Evolutionary conservation across 2,329 filamentous ascomycete genomes (phyloP).

Genomic region (Malbranchea cinnamomea): DNA sequence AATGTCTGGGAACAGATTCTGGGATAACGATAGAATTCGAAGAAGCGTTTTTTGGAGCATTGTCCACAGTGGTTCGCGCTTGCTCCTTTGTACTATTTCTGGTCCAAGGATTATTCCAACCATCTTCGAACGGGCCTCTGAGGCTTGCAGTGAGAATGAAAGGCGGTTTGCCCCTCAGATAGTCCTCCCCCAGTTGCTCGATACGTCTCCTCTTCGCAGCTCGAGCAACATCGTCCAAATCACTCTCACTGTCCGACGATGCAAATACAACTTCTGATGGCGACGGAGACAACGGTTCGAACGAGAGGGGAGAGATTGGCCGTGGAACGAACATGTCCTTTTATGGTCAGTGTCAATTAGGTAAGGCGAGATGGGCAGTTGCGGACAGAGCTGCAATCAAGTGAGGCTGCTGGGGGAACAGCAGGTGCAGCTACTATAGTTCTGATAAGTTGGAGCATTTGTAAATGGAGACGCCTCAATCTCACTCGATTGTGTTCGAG

Average conservation of each 20-base stretch:
- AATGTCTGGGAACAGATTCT: too few species aligned
- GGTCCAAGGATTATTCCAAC: slow-evolving; percentile 35
- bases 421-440: slow-evolving; percentile 5
- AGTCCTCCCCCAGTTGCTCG: slow-evolving; percentile 26
- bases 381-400: too few species aligned
- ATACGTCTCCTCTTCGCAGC: slow-evolving; percentile 28
- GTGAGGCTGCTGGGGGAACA: slow-evolving; percentile 5
- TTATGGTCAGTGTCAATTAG: too few species aligned
- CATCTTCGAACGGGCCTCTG: slow-evolving; percentile 29
- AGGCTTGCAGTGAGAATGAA: slow-evolving; percentile 33
- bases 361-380: too few species aligned
- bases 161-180: slow-evolving; percentile 27
- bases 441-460: slow-evolving; percentile 6
- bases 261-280: slow-evolving; percentile 14
- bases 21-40: not conserved
- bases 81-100: too few species aligned
- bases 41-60: not conserved
- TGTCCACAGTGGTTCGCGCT: too few species aligned
- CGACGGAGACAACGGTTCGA: slow-evolving; percentile 19
- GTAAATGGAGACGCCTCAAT: too few species aligned
- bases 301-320: slow-evolving; percentile 16
- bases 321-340: slow-evolving; percentile 1
- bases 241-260: slow-evolving; percentile 19
- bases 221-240: slow-evolving; percentile 18
- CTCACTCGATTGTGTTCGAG: too few species aligned